Evolutionary conservation across 352 stramenopile species (phyloP), one percentile per base, ranked within the genome.

Genomic region (Phytophthora citricola): DNA sequence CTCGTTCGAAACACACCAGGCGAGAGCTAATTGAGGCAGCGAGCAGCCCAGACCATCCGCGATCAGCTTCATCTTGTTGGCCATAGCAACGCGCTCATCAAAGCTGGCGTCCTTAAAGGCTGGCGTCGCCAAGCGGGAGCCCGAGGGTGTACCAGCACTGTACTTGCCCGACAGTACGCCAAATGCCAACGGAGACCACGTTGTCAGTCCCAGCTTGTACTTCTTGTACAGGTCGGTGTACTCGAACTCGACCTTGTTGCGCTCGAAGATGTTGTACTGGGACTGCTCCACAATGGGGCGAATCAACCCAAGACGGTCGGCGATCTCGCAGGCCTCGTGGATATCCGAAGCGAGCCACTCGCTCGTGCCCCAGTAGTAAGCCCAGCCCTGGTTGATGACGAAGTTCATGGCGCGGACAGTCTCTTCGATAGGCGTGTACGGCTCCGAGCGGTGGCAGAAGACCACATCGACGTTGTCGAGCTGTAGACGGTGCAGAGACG

Each of bases 141-240:
- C 76, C 6, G 63, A 53, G 10, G 68, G 69, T 10, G 70, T 69
- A 2, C 66, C 75, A 26, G 62, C 61, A 59, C 58, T 66, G 78
- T 91, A 91, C 64, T 91, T 92, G 65, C 78, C 80, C 39, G 81
- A 81, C 14, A 91, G 64, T 12, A 88, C 36, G 7, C 83, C 52
- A 3, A 26, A 34, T 14, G 52, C n/a, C n/a, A 60, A 22, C 8
- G 52, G 52, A 4, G 52, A 29, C 27, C 40, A 60, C 17, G 40
- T 51, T 9, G 52, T 60, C 15, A 60, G 52, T 2, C 52, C 52
- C 2, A 60, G n/a, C n/a, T 60, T 60, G 40, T 60, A 36, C 52
- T 51, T 60, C 40, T 60, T 51, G 52, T 60, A 55, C 31, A 55
- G 12, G 5, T 44, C n/a, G 12, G 43, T 34, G 5, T 32, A 38